A percentile compares a stretch with the other conserved stretches of the same genome.
Conservation (phyloP, 2,329 filamentous ascomycete species). For the Cladosporium sp. region DNA sequence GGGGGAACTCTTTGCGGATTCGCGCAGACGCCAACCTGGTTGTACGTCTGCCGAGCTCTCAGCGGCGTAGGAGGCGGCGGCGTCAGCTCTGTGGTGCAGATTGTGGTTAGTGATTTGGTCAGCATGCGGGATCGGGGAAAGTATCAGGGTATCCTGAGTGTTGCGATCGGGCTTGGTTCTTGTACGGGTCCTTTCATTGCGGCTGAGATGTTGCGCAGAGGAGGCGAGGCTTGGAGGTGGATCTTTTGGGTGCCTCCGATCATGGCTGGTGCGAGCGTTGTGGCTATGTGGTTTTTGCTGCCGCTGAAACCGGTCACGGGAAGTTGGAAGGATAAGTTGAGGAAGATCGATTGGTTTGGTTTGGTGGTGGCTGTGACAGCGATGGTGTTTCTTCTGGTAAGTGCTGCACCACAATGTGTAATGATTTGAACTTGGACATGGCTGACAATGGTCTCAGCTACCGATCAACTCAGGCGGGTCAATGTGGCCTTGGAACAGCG, state of each 20-base stretch:
- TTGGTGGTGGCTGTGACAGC: constrained; percentile 1
- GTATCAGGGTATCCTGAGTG: constrained; percentile 7
- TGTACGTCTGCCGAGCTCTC: constrained; percentile 7
- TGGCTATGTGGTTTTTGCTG: constrained; percentile 2
- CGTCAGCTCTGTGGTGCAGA: constrained; percentile 65
- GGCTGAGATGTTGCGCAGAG: constrained; percentile 7
- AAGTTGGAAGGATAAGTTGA: constrained; percentile 6
- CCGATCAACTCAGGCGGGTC: constrained; percentile 48
- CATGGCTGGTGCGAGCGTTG: background rate
- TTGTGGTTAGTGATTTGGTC: constrained; percentile 53
- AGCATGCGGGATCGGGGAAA: constrained; percentile 10
- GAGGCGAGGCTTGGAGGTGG: constrained; percentile 10
- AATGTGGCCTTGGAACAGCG: constrained; percentile 51
- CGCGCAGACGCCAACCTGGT: constrained; percentile 5
- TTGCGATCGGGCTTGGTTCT: background rate
- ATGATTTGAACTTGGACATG: no score
- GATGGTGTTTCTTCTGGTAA: constrained; percentile 9
- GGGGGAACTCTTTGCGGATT: constrained; percentile 2
- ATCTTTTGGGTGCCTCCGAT: constrained; percentile 9
- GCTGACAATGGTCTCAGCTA: background rate
- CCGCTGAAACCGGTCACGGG: background rate
- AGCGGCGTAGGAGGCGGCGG: constrained; percentile 61
- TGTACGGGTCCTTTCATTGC: constrained; percentile 5
- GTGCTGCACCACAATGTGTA: background rate
- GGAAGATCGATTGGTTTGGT: constrained; percentile 7